Evolutionary conservation across 2,329 filamentous ascomycete species (phyloP).

Genomic region (Xylariaceae sp.): DNA sequence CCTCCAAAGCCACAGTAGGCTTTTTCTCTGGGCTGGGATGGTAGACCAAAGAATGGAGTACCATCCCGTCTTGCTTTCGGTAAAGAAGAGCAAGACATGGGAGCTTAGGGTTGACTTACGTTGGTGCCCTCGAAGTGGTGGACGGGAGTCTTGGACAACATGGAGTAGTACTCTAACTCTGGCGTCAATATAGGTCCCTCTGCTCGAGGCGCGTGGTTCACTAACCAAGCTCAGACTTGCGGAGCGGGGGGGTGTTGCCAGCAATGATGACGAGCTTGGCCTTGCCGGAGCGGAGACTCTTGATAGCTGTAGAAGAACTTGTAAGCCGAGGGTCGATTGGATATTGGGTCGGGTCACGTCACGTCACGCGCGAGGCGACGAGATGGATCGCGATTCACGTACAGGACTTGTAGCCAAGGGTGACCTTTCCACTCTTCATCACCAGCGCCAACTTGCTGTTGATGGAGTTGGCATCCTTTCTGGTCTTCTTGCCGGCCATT

Average conservation of each 20-base stretch:
- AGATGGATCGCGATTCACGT: conserved; percentile 7
- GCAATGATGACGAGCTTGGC: conserved; percentile 96
- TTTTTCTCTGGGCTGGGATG: conserved; percentile 75
- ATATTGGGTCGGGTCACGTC: background rate
- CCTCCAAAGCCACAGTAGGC: conserved; percentile 84
- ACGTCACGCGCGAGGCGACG: background rate
- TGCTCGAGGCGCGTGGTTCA: conserved; percentile 66
- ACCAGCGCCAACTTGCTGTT: conserved; percentile 42
- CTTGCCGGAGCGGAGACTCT: conserved; percentile 90
- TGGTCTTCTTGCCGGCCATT: conserved; percentile 72
- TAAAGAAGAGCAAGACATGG: conserved; percentile 1
- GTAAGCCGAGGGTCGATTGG: conserved; percentile 6
- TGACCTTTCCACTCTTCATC: conserved; percentile 56
- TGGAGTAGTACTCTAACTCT: conserved; percentile 62
- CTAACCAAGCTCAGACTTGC: conserved; percentile 96
- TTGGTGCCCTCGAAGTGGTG: conserved; percentile 99
- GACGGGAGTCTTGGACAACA: conserved; percentile 88
- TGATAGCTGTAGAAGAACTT: conserved; percentile 47
- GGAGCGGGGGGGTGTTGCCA: conserved; percentile 94
- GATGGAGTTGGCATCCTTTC: conserved; percentile 75
- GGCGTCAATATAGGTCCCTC: background rate
- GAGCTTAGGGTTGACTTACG: conserved; percentile 60
- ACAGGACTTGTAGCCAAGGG: conserved; percentile 79
- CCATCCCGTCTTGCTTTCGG: conserved; percentile 6
- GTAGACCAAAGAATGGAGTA: conserved; percentile 1